phyloP scores from a whole-genome alignment of 2,329 filamentous ascomycete genomes.

The Fusarium sp. region DNA sequence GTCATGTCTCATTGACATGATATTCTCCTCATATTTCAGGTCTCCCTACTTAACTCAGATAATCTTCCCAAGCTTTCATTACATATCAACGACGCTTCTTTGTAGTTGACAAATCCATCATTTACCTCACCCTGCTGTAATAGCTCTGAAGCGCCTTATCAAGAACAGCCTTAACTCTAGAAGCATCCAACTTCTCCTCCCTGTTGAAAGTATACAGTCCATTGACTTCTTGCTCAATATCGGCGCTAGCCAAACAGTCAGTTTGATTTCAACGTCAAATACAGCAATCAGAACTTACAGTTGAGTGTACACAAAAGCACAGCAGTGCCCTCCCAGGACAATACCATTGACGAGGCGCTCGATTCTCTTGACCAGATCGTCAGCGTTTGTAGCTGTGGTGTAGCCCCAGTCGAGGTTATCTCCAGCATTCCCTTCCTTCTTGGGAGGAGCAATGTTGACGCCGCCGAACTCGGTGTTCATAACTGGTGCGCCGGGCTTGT shows the following conservation, averaged over 20 bases:
- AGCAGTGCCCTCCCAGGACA: constrained; percentile 67
- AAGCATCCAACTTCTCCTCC: constrained; percentile 69
- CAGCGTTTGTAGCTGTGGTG: constrained; percentile 71
- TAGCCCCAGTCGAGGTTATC: constrained; percentile 74
- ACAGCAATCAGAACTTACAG: constrained; percentile 59
- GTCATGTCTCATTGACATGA: neutral
- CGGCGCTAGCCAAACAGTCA: constrained; percentile 53
- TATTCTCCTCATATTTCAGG: neutral
- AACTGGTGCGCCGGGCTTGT: constrained; percentile 67
- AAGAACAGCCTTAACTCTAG: constrained; percentile 69
- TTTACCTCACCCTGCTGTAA: constrained; percentile 49
- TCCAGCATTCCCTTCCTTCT: constrained; percentile 48
- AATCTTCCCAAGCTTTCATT: neutral
- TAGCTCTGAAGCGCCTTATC: constrained; percentile 64
- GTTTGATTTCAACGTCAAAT: neutral
- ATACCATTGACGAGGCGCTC: constrained; percentile 70
- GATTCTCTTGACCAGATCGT: constrained; percentile 70
- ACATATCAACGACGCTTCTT: neutral
- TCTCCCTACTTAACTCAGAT: neutral
- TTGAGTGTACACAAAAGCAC: constrained; percentile 76
- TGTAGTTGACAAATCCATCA: neutral
- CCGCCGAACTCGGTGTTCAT: constrained; percentile 77
- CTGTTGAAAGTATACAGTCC: constrained; percentile 74
- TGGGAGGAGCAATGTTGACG: constrained; percentile 71
- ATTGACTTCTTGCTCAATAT: constrained; percentile 77